These are phyloP conservation scores for Xerocomellus amylosporus DNA, from an alignment of 768 basidiomycete genomes.

Conservation along the genomic window DNA sequence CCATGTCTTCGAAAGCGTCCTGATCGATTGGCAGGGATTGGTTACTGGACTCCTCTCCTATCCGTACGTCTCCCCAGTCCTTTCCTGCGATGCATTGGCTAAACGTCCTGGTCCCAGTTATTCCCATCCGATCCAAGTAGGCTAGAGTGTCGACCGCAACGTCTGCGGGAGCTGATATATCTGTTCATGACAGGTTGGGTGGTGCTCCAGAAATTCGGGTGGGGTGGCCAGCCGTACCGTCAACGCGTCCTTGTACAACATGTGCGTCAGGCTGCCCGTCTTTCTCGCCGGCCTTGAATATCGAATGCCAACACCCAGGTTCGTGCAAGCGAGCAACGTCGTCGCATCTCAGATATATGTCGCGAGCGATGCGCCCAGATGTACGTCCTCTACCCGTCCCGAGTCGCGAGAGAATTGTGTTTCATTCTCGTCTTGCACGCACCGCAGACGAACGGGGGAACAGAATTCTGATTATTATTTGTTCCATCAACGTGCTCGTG, in stretches of 20 bases:
- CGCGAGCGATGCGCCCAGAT: conserved; percentile 53
- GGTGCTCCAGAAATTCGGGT: conserved; percentile 60
- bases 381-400: conserved; percentile 29
- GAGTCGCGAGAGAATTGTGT: no score
- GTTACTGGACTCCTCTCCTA: conserved; percentile 45
- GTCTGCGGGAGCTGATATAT: not conserved
- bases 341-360: conserved; percentile 59
- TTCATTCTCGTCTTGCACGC: not conserved
- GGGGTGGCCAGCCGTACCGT: conserved; percentile 59
- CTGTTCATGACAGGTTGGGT: conserved; percentile 39
- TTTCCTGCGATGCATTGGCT: not conserved
- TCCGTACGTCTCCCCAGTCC: conserved; percentile 31
- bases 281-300: not conserved
- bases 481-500: conserved; percentile 46
- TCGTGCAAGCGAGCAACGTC: conserved; percentile 43
- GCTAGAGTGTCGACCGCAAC: not conserved
- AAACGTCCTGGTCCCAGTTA: conserved; percentile 29
- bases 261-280: conserved; percentile 26
- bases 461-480: conserved; percentile 49
- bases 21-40: conserved; percentile 32
- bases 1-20: not conserved
- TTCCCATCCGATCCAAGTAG: conserved; percentile 49
- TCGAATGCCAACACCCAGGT: conserved; percentile 21
- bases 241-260: conserved; percentile 59
- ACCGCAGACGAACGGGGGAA: conserved; percentile 56